These are phyloP conservation scores for Cystobasidium onofrii DNA, from an alignment of 768 basidiomycete genomes.

Conservation along the genomic window DNA sequence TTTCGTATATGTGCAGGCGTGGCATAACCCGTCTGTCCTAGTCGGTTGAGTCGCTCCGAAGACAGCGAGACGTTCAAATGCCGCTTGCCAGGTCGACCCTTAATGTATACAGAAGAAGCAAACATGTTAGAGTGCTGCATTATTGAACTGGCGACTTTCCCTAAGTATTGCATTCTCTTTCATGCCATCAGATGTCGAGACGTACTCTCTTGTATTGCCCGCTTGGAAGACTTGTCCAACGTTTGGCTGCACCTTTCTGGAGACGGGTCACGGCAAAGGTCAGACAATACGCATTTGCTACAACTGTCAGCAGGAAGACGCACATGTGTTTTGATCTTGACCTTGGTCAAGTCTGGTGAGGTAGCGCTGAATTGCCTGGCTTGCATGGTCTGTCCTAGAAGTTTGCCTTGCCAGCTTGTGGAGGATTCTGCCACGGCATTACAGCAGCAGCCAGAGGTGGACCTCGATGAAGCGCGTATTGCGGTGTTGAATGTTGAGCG, in stretches of 20 bases:
- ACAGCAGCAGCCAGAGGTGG: neutral
- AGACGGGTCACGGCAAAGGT: neutral
- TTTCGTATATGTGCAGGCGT: neutral
- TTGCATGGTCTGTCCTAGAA: neutral
- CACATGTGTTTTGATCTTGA: slow-evolving; percentile 7
- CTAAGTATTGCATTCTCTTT: too few relatives aligned
- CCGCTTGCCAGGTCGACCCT: slow-evolving; percentile 11
- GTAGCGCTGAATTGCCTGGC: neutral
- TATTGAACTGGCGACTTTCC: too few relatives aligned
- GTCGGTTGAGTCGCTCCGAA: neutral
- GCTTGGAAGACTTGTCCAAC: slow-evolving; percentile 1
- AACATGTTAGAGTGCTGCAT: neutral
- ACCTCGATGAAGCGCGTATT: neutral
- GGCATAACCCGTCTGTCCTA: neutral
- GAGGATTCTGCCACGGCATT: neutral
- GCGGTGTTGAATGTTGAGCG: neutral
- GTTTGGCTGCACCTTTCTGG: slow-evolving; percentile 3
- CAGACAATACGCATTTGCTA: neutral
- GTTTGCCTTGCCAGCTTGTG: neutral
- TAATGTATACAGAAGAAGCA: neutral
- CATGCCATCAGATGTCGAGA: too few relatives aligned
- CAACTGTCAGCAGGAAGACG: neutral
- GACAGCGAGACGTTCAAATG: slow-evolving; percentile 3
- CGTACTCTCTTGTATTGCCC: slow-evolving; percentile 7
- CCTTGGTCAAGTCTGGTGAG: neutral